Percentiles rank a stretch among this genome's conserved stretches.
These are phyloP conservation scores for Vaccinium darrowii DNA, from an alignment of 148 eudicot species.

Conservation along the genomic window DNA sequence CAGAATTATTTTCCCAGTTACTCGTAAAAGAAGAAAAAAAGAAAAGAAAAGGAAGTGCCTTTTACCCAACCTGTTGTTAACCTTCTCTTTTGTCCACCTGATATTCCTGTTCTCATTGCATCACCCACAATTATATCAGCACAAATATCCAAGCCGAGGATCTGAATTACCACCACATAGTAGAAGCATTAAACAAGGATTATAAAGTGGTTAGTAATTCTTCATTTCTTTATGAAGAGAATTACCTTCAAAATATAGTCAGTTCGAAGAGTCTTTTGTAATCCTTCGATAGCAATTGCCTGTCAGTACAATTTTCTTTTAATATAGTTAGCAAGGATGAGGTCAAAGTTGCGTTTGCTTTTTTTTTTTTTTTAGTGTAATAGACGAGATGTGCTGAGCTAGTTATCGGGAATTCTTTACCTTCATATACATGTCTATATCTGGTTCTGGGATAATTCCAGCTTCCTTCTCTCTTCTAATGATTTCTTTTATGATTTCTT, in stretches of 20 bases:
- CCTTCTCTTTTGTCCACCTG: conserved; percentile 87
- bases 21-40: neutral
- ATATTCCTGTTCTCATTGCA: conserved; percentile 82
- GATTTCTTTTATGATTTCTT: conserved; percentile 62
- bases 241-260: conserved; percentile 73
- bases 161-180: conserved; percentile 29
- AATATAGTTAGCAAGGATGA: neutral
- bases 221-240: neutral
- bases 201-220: neutral
- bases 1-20: neutral
- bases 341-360: neutral
- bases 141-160: conserved; percentile 78
- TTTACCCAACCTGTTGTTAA: conserved; percentile 61
- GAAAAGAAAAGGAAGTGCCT: neutral
- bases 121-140: conserved; percentile 70
- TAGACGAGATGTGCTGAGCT: neutral
- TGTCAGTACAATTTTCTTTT: conserved; percentile 17
- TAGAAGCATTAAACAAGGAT: neutral
- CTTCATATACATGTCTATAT: conserved; percentile 81
- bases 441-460: conserved; percentile 70
- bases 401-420: conserved; percentile 21
- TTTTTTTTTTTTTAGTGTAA: neutral
- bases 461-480: conserved; percentile 69
- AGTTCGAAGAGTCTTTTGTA: conserved; percentile 60
- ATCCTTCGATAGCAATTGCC: conserved; percentile 72